Conservation (phyloP, 176 grass and related monocot species). For the Hordeum marinum region DNA sequence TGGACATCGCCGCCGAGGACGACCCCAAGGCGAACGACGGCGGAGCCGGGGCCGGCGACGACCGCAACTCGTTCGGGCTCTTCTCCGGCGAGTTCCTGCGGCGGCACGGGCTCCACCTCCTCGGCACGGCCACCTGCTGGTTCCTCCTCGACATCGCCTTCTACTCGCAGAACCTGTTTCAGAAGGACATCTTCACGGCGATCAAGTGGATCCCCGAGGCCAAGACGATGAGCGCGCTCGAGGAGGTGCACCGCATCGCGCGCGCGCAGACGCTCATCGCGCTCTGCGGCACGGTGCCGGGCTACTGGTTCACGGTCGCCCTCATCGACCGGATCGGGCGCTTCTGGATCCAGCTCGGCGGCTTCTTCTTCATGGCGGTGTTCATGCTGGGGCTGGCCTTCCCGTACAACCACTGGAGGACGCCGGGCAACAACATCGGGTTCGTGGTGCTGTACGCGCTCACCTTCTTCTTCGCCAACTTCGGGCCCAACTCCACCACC, state of each 20-base stretch:
- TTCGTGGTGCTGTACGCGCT: slow-evolving; percentile 53
- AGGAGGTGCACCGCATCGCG: slow-evolving; percentile 50
- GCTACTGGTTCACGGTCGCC: slow-evolving; percentile 65
- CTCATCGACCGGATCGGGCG: slow-evolving; percentile 51
- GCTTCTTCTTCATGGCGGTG: slow-evolving; percentile 36
- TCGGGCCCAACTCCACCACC: slow-evolving; percentile 62
- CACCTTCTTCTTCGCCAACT: slow-evolving; percentile 87
- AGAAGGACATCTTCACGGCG: slow-evolving; percentile 73
- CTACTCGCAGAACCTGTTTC: slow-evolving; percentile 87
- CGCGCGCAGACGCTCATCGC: slow-evolving; percentile 73
- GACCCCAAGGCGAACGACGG: neutral
- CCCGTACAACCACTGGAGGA: slow-evolving; percentile 52
- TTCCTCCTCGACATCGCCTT: slow-evolving; percentile 81
- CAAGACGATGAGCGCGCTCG: slow-evolving; percentile 42
- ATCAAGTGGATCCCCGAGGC: slow-evolving; percentile 48
- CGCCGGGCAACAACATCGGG: slow-evolving; percentile 42
- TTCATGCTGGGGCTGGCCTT: slow-evolving; percentile 54
- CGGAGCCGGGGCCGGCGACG: neutral
- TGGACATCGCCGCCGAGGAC: slow-evolving; percentile 32
- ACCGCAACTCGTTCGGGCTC: slow-evolving; percentile 33
- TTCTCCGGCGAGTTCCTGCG: slow-evolving; percentile 40
- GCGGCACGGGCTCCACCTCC: slow-evolving; percentile 51
- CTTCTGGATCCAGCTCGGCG: slow-evolving; percentile 39
- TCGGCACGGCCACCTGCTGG: slow-evolving; percentile 41
- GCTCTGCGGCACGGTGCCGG: slow-evolving; percentile 60